These are phyloP conservation scores for Coriaria nepalensis DNA, from an alignment of 306 rosid species.

Conservation along the genomic window DNA sequence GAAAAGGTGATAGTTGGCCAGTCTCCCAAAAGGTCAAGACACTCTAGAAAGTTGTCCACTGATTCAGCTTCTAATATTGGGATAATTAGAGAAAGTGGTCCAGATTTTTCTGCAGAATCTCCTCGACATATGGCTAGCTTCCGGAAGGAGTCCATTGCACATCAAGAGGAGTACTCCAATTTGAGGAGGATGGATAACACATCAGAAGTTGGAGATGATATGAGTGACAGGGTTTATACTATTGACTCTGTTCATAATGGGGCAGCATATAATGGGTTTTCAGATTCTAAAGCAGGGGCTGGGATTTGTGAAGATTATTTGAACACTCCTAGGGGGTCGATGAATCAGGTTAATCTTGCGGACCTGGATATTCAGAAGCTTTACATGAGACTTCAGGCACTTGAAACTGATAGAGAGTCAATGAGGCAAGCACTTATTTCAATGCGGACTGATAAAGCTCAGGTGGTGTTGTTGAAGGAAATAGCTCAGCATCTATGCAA, in stretches of 20 bases:
- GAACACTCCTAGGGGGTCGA: constrained; percentile 39
- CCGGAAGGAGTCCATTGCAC: constrained; percentile 47
- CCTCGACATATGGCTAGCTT: constrained; percentile 34
- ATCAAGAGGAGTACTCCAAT: constrained; percentile 44
- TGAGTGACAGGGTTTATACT: constrained; percentile 73
- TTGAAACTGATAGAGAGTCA: constrained; percentile 97
- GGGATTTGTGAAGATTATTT: constrained; percentile 38
- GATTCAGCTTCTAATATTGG: constrained; percentile 40
- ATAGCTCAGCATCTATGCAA: constrained; percentile 88
- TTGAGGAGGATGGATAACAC: constrained; percentile 43
- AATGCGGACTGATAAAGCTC: constrained; percentile 90
- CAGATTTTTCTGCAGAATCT: constrained; percentile 33
- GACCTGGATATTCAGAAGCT: constrained; percentile 87
- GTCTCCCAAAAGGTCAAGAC: constrained; percentile 47
- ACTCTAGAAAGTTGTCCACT: constrained; percentile 41
- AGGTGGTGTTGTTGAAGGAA: constrained; percentile 79
- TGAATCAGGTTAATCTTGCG: constrained; percentile 33
- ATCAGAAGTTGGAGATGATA: constrained; percentile 69
- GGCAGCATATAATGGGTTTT: constrained; percentile 34
- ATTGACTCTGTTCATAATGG: constrained; percentile 73
- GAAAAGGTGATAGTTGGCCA: constrained; percentile 83
- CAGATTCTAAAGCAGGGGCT: constrained; percentile 36
- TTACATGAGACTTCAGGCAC: constrained; percentile 88
- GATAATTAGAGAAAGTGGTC: constrained; percentile 35
- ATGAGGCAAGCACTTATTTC: constrained; percentile 89